These are phyloP conservation scores for Nannochloropsis salina DNA, from an alignment of 108 stramenopile species.

Conservation along the genomic window DNA sequence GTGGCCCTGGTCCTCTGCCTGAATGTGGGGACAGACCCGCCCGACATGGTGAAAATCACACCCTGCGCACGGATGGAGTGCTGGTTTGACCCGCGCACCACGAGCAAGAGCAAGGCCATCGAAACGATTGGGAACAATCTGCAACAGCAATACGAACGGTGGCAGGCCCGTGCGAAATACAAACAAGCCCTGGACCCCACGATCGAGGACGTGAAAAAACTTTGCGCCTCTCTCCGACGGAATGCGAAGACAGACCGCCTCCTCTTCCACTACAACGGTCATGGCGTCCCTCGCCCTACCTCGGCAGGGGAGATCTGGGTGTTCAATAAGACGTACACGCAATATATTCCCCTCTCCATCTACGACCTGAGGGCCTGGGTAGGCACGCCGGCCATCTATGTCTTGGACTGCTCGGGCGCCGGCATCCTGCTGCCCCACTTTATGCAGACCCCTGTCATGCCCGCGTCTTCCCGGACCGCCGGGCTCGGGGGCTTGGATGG, in stretches of 20 bases:
- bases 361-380: conserved; percentile 80
- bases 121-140: conserved; percentile 77
- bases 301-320: conserved; percentile 61
- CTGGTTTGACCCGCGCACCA: conserved; percentile 85
- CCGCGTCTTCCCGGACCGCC: background rate
- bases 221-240: conserved; percentile 68
- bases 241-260: conserved; percentile 72
- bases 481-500: conserved; percentile 2
- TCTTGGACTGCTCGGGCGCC: conserved; percentile 79
- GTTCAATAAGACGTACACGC: conserved; percentile 90
- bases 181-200: conserved; percentile 82
- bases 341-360: conserved; percentile 89
- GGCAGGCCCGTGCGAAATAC: conserved; percentile 72
- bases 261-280: conserved; percentile 95
- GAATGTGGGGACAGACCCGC: conserved; percentile 92
- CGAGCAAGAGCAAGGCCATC: conserved; percentile 65
- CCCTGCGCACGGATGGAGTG: conserved; percentile 84
- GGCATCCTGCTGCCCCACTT: conserved; percentile 83
- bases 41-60: conserved; percentile 76
- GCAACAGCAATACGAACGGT: conserved; percentile 79
- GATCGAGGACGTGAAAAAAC: conserved; percentile 72
- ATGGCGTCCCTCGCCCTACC: conserved; percentile 94
- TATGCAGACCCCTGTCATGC: background rate
- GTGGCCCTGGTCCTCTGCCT: conserved; percentile 88
- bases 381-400: conserved; percentile 78